Evolutionary conservation across 192 early-diverging fungal species (phyloP), one percentile per base, ranked within the genome.

Genomic region (Umbelopsis sp.): DNA sequence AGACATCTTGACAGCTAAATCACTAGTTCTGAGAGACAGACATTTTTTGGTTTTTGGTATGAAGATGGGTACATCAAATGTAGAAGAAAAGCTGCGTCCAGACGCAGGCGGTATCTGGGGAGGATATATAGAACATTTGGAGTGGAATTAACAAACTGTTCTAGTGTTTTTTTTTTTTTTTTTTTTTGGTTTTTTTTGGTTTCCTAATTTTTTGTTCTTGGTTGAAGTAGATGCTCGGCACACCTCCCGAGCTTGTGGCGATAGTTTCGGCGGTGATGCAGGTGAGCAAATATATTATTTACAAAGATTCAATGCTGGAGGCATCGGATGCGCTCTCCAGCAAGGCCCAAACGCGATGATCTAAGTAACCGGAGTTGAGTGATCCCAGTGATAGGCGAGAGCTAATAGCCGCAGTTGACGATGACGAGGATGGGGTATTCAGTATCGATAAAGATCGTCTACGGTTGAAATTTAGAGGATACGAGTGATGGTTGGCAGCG

Each of bases 71-170:
- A 53, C 52, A 53, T n/a, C n/a, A 53, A 7, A 5, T 53, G 21
- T 26, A 22, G 26, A 53, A 51, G 52, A 22, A n/a, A 53, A 53
- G 25, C 52, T 62, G 56, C 56, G 56, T 62, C 56, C 56, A 62
- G 56, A 62, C 56, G 29, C 56, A 62, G 38, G 7, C 38, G 38
- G 52, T 53, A 21, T 53, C 52, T n/a, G n/a, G n/a, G 52, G 52
- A 53, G 25, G 2, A 7, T 4, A 53, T 53, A 53, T 53, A 26
- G 24, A 41, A 41, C 38, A 41, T 41, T n/a, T 4, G 14, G n/a
- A n/a, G n/a, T n/a, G 24, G 5, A 8, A 12, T 14, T 8, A 24
- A 11, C 12, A 52, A n/a, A 26, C 52, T 25, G n/a, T n/a, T n/a
- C 22, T 12, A 53, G 12, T 6, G 5, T 8, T 52, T 16, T 2